phyloP scores from a whole-genome alignment of 2,329 filamentous ascomycete species.

The Curvularia spicifera region DNA sequence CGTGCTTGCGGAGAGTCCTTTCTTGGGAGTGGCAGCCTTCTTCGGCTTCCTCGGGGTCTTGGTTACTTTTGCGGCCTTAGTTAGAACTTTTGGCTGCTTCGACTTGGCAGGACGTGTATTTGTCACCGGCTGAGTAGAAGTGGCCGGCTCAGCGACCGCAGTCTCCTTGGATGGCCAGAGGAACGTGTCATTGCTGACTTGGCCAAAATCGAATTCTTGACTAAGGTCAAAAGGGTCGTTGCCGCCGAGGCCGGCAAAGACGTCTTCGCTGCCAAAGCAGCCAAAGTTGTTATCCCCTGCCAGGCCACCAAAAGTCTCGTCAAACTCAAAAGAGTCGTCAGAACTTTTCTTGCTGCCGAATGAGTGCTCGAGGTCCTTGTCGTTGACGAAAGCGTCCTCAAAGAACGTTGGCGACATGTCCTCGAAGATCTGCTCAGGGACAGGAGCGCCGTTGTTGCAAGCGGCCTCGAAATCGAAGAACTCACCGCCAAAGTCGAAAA shows the following conservation, averaged over 20 bases:
- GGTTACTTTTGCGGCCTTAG: not conserved
- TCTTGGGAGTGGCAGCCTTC: not conserved
- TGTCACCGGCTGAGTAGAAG: too few relatives aligned
- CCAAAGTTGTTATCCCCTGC: not conserved
- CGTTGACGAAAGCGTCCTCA: not conserved
- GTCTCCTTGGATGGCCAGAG: too few relatives aligned
- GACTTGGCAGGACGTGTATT: not conserved
- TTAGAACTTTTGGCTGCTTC: not conserved
- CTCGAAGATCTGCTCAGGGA: not conserved
- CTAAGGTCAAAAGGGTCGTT: too few relatives aligned
- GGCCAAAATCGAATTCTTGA: too few relatives aligned
- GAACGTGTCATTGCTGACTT: too few relatives aligned
- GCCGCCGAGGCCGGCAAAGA: too few relatives aligned
- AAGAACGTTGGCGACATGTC: not conserved
- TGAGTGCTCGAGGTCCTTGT: not conserved
- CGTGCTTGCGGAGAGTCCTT: too few relatives aligned
- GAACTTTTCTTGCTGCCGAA: not conserved
- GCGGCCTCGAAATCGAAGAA: not conserved
- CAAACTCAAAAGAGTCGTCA: not conserved
- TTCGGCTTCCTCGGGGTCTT: slow-evolving; percentile 4
- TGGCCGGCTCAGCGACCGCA: too few relatives aligned
- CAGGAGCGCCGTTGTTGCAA: not conserved
- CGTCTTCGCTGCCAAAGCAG: too few relatives aligned
- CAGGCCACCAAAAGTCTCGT: not conserved
- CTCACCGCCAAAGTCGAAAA: not conserved